Evolutionary conservation across 129 eudicot species (phyloP), one percentile per base, ranked within the genome.

Genomic region (Ambrosia artemisiifolia): DNA sequence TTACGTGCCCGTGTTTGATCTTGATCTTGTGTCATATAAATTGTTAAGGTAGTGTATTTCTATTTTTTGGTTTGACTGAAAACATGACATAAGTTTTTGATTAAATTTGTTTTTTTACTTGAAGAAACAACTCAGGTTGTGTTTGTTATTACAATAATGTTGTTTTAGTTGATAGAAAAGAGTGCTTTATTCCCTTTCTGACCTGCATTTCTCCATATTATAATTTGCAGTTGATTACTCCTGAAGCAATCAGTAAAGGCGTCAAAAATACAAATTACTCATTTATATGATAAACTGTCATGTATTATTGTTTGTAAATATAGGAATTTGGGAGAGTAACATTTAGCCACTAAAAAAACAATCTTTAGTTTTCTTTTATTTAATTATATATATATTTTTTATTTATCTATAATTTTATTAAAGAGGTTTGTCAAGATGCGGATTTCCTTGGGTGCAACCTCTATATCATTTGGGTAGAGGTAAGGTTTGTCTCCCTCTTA

Each of bases 21-120:
- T 33, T 40, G 36, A 50, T 64, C 48, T 54, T 46, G 18, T 36
- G 47, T 36, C 47, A 28, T 36, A 69, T 48, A 54, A 51, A 30
- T 76, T 63, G 75, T 81, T 69, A 20, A 33, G 55, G 20, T 70
- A 71, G 65, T 78, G 72, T 78, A 38, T 70, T 63, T 62, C 9
- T 70, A 35, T 36, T 78, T 74, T 78, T 64, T 78, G 64, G 77
- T 77, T 78, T 78, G 53, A 69, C 74, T 59, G 70, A 49, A 59
- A 59, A 62, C 67, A 63, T 71, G 77, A 71, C 77, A 78, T 78
- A 78, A 78, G 77, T 71, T 78, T 78, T 78, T 78, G 40, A 78
- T 70, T 66, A 70, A 63, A 78, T 78, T 51, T 78, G 77, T 63
- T 62, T 35, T 35, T 59, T 76, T 62, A 67, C 75, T 69, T 67